Percentiles rank a stretch among this genome's conserved stretches.
Evolutionary conservation across 2,329 filamentous ascomycete genomes (phyloP).

Genomic region (Madurella fahalii): DNA sequence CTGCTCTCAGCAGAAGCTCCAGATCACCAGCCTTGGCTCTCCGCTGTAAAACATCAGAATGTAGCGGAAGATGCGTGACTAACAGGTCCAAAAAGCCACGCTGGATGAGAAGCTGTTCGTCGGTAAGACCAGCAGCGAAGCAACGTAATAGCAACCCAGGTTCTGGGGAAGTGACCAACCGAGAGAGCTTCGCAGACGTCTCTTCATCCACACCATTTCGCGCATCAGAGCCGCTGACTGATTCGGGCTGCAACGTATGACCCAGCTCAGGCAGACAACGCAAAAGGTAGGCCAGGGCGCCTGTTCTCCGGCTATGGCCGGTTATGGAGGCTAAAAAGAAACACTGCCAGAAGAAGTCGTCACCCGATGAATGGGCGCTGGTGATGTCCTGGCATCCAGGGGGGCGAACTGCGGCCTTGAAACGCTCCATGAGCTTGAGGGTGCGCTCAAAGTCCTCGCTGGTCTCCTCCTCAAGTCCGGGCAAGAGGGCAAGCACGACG

Average conservation of each 20-base stretch:
- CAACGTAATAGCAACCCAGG: constrained; percentile 85
- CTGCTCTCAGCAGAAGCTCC: constrained; percentile 75
- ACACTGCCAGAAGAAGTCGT: constrained; percentile 97
- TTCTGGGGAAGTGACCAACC: constrained; percentile 79
- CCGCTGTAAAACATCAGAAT: constrained; percentile 74
- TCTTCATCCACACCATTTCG: constrained; percentile 37
- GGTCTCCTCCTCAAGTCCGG: constrained; percentile 90
- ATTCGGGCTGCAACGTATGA: constrained; percentile 33
- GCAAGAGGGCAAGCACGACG: constrained; percentile 81
- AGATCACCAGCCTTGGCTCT: constrained; percentile 71
- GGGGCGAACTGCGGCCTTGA: constrained; percentile 65
- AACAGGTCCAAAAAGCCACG: constrained; percentile 89
- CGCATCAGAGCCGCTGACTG: constrained; percentile 30
- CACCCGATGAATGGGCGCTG: constrained; percentile 55
- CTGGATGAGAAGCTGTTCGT: constrained; percentile 87
- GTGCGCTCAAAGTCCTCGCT: constrained; percentile 96
- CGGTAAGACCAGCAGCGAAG: constrained; percentile 83
- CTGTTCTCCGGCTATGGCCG: constrained; percentile 76
- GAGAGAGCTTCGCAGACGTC: constrained; percentile 52
- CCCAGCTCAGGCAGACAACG: constrained; percentile 73
- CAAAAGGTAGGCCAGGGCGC: constrained; percentile 80
- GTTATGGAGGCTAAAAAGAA: constrained; percentile 93
- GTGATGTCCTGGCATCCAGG: constrained; percentile 47
- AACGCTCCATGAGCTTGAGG: constrained; percentile 69
- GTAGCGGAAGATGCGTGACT: constrained; percentile 82